phyloP scores from a whole-genome alignment of 371 early-diverging fungal species.

The Mucor racemosus region DNA sequence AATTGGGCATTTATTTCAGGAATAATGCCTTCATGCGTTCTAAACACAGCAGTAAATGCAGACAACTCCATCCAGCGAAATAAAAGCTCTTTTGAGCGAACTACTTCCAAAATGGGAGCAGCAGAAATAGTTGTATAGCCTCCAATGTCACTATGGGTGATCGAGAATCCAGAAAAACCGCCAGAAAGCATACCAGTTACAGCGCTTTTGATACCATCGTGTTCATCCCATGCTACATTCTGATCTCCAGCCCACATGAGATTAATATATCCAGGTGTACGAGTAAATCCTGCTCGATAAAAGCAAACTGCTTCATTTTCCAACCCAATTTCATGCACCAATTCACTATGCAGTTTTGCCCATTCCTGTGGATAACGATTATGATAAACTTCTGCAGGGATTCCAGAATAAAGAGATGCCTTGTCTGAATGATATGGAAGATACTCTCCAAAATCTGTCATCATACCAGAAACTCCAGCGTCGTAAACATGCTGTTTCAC shows the following conservation, averaged over 20 bases:
- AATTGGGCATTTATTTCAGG: slow-evolving; percentile 52
- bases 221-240: slow-evolving; percentile 43
- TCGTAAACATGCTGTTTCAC: slow-evolving; percentile 39
- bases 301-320: slow-evolving; percentile 37
- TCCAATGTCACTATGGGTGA: slow-evolving; percentile 54
- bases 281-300: slow-evolving; percentile 37
- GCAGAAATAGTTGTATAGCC: slow-evolving; percentile 46
- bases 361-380: slow-evolving; percentile 43
- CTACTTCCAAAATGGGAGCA: slow-evolving; percentile 27
- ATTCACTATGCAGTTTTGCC: slow-evolving; percentile 35
- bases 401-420: slow-evolving; percentile 18
- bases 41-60: slow-evolving; percentile 49
- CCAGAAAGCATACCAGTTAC: slow-evolving; percentile 52
- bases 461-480: slow-evolving; percentile 38
- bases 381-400: slow-evolving; percentile 29
- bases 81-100: slow-evolving; percentile 44
- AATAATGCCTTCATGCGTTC: slow-evolving; percentile 52
- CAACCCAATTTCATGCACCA: slow-evolving; percentile 28
- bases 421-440: slow-evolving; percentile 32
- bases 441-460: slow-evolving; percentile 44
- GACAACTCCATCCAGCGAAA: slow-evolving; percentile 57
- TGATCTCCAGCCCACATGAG: slow-evolving; percentile 50
- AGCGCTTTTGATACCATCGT: slow-evolving; percentile 48
- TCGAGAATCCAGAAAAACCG: slow-evolving; percentile 51
- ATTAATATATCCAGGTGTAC: slow-evolving; percentile 36